Evolutionary conservation across 106 monocot genomes (phyloP), one percentile per base, ranked within the genome.

Genomic region (Phalaenopsis equestris): DNA sequence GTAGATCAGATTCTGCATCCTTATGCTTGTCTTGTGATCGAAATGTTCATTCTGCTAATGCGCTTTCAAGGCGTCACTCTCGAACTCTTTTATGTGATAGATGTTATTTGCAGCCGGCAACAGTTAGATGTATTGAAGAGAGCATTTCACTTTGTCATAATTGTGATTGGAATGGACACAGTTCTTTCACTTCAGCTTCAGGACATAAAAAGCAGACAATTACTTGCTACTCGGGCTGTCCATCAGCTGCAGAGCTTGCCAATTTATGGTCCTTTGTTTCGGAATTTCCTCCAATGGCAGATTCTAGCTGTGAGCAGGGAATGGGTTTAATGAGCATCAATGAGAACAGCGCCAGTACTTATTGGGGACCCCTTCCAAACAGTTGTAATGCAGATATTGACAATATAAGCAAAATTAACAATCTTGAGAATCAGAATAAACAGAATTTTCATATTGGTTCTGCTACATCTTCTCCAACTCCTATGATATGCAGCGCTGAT

Each of bases 1-100:
- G 96, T 82, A 73, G 87, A 72, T 97, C 96, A 57, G 93, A 97
- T 84, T 87, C 88, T 72, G 96, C 96, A 21, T 92, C 84, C 74
- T 82, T 97, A 67, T 97, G 96, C 83, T 84, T 97, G 73, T 94
- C 91, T 6, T 97, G 96, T 78, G 96, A 97, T 49, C 91, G 88
- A 56, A 94, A 87, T 74, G 87, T 97, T 37, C 96, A 97, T 75
- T 89, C 93, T 41, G 93, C 96, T 21, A 97, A 97, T 86, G 90
- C 96, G 6, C 90, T 97, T 56, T 94, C 96, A 4, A 81, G 73
- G 55, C 87, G 94, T 52, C 96, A 97, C 52, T 89, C 89, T 24
- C 91, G 96, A 10, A 92, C 91, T 45, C 93, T 94, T 73, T 74
- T 97, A 72, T 97, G 96, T 39, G 88, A 94, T 47, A 79, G 86